Base-by-base conservation (phyloP, 1,139 yeast genomes). In the Debaryomyces psychrophilus region DNA sequence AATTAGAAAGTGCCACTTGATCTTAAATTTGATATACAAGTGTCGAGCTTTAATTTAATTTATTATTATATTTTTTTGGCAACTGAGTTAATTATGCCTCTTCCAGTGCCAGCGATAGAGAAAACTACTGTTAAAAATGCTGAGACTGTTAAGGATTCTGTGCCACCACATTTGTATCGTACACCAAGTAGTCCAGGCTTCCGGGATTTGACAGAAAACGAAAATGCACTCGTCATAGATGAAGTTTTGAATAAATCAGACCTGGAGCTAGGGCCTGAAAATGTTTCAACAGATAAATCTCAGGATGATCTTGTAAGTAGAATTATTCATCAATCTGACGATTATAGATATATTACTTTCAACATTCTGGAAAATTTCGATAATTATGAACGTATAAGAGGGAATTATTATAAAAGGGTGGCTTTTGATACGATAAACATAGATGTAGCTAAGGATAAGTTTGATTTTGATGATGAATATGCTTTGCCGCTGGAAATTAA, bases 401-500 rank as follows among this genome's bases (percentile, higher is more conserved):
- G 42, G 8, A 50, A 53, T 17, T 62, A 55, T 44, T 43, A 53
- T 17, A 56, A 57, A 35, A 43, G 65, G 43, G 64, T 62, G 5
- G 55, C 63, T 0, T 62, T 62, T 40, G 67, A 62, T 48, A 62
- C 67, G 11, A 49, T 62, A 15, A 53, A 62, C 40, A 29, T 62
- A 17, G 55, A 55, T 33, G 57, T 52, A 41, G 49, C 50, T 11
- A 53, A 52, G 27, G 55, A 51, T 40, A 48, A 53, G 15, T 59
- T 51, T 29, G 53, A 52, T 31, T 45, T 49, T 9, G 54, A 44
- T 15, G 51, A 37, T n/a, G 33, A 34, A 28, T 44, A 51, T 20
- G 6, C 29, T 22, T 18, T 29, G 26, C 37, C 43, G 3, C 23
- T 35, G 27, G 31, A 22, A 14, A n/a, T 9, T 18, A 44, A 11